These are phyloP conservation scores for Cercophora newfieldiana DNA, from an alignment of 495 filamentous ascomycete genomes.

Conservation along the genomic window DNA sequence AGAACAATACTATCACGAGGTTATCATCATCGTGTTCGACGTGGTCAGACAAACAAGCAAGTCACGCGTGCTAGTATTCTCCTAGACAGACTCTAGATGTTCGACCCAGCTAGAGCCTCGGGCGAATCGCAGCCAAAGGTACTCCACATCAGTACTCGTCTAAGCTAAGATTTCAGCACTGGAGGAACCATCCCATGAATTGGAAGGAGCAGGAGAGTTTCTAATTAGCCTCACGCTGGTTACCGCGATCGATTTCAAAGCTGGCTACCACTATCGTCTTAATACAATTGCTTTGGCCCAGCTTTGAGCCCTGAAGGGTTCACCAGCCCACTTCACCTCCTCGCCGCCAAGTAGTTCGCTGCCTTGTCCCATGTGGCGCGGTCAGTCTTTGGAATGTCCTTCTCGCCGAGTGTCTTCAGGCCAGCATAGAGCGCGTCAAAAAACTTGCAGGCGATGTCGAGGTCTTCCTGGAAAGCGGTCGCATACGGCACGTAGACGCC, in stretches of 20 bases:
- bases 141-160: too few relatives aligned
- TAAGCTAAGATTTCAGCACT: too few relatives aligned
- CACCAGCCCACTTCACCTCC: constrained; percentile 17
- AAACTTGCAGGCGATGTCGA: constrained; percentile 76
- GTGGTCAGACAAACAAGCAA: too few relatives aligned
- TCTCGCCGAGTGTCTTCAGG: constrained; percentile 60
- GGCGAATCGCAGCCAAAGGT: too few relatives aligned
- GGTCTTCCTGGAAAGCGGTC: constrained; percentile 70
- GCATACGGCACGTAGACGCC: constrained; percentile 72
- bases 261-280: not conserved
- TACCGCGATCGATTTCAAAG: not conserved
- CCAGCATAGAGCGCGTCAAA: constrained; percentile 79
- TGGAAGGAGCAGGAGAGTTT: too few relatives aligned
- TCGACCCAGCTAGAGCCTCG: too few relatives aligned
- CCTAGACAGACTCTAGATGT: too few relatives aligned
- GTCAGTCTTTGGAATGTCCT: constrained; percentile 58
- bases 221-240: too few relatives aligned
- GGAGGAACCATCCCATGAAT: too few relatives aligned
- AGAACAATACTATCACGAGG: too few relatives aligned
- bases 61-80: too few relatives aligned
- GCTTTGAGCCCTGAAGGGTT: not conserved
- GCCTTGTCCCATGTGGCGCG: constrained; percentile 64
- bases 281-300: not conserved
- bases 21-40: too few relatives aligned
- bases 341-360: constrained; percentile 56